phyloP scores from a whole-genome alignment of 2,329 filamentous ascomycete genomes.

The Neodidymelliopsis sp. region DNA sequence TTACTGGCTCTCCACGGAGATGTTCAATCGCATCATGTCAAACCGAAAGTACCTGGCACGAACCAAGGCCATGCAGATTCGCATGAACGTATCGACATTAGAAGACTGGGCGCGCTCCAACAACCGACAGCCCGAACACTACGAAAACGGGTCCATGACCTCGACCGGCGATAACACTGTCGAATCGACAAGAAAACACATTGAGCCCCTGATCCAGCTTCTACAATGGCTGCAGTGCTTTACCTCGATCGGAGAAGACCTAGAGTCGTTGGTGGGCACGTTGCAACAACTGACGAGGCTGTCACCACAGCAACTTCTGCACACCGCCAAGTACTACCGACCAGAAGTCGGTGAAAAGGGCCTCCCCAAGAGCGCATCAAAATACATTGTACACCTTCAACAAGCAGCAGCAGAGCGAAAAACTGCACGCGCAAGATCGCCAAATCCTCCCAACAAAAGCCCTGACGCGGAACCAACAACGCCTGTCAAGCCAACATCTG shows the following conservation, averaged over 20 bases:
- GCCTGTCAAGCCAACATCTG: slow-evolving; percentile 37
- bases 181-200: slow-evolving; percentile 81
- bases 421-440: slow-evolving; percentile 44
- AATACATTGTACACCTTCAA: slow-evolving; percentile 82
- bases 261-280: slow-evolving; percentile 87
- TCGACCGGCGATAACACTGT: slow-evolving; percentile 86
- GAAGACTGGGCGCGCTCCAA: slow-evolving; percentile 97
- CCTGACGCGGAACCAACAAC: slow-evolving; percentile 41
- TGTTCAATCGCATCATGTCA: slow-evolving; percentile 98
- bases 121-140: slow-evolving; percentile 93
- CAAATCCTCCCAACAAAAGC: slow-evolving; percentile 47
- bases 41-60: slow-evolving; percentile 92
- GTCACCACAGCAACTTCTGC: slow-evolving; percentile 86
- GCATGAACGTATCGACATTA: slow-evolving; percentile 95
- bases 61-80: slow-evolving; percentile 99
- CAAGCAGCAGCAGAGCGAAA: slow-evolving; percentile 68
- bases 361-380: slow-evolving; percentile 84
- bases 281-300: slow-evolving; percentile 86
- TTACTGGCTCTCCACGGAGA: slow-evolving; percentile 94
- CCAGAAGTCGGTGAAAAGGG: slow-evolving; percentile 95
- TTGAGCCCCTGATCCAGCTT: slow-evolving; percentile 90
- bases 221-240: slow-evolving; percentile 98
- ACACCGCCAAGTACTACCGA: slow-evolving; percentile 90
- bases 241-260: slow-evolving; percentile 88
- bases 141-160: slow-evolving; percentile 87